Evolutionary conservation across 768 basidiomycete species (phyloP), one percentile per base, ranked within the genome.

Genomic region (Boletus rubroflammeus): DNA sequence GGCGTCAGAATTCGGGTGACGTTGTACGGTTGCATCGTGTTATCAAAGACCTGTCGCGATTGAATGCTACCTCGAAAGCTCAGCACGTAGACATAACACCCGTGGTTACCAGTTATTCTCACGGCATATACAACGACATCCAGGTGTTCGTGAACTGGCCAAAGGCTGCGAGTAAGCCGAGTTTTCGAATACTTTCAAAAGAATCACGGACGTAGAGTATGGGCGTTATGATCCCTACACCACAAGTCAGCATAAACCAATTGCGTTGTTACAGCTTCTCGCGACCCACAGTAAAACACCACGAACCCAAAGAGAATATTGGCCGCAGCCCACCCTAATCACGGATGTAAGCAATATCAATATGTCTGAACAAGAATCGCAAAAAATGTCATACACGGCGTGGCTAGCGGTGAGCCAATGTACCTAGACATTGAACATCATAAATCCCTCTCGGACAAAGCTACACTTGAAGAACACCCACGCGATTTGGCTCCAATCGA

Each of bases 401-500:
- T 84, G 15, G 85, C 83, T 36, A 91, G 79, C 0, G 90, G 90
- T 2, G 68, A 70, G 6, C 68, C 70, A 32, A 56, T 66, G 38
- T 66, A 69, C 45, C 68, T 69, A 25, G 10, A 26, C 11, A 19
- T 52, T 6, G 21, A 51, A 35, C 9, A 19, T 31, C 36, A 35
- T 55, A 39, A 51, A 42, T 48, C 5, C 13, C 3, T 15, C 17
- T 32, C 47, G 29, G 26, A 52, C 15, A 21, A 10, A 8, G 28
- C 23, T 1, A 21, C 10, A 25, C 9, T 21, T 21, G 11, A 47
- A 25, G 62, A 58, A 48, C 63, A 67, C 68, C 45, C 34, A 72
- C 64, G 70, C 68, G 53, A 86, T 83, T 69, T 88, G 85, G 17
- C 82, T 76, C 90, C 90, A 93, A 63, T 92, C 90, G 65, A 93